Evolutionary conservation across 1,284 basidiomycete species (phyloP).

Genomic region (Coniferiporia sulphurascens): DNA sequence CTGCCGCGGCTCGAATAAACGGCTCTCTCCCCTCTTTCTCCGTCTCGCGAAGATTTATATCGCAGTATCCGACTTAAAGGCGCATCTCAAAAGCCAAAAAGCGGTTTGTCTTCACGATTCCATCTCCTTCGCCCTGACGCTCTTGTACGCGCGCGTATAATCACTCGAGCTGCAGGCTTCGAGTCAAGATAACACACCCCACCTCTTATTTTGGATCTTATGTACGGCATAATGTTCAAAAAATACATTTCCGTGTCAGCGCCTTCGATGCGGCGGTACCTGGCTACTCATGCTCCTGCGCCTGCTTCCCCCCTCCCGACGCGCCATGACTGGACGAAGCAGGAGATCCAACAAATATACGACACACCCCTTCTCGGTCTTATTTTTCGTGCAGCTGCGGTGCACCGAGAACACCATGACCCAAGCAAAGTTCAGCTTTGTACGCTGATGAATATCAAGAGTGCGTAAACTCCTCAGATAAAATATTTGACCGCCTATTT

Average conservation of each 20-base stretch:
- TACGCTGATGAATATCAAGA: conserved; percentile 99
- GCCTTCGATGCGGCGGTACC: conserved; percentile 34
- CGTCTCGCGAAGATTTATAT: not conserved
- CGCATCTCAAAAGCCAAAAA: not conserved
- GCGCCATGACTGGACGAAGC: conserved; percentile 58
- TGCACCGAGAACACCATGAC: conserved; percentile 87
- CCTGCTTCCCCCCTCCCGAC: conserved; percentile 28
- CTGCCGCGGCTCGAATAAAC: too few relatives aligned
- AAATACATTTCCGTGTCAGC: conserved; percentile 4
- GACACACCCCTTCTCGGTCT: conserved; percentile 81
- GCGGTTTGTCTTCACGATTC: not conserved
- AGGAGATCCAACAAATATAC: conserved; percentile 75
- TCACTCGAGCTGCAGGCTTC: not conserved
- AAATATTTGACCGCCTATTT: conserved; percentile 17
- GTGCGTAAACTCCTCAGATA: conserved; percentile 45
- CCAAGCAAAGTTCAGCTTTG: conserved; percentile 91
- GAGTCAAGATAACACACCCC: not conserved
- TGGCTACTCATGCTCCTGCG: conserved; percentile 56
- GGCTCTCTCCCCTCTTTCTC: not conserved
- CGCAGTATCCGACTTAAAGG: not conserved
- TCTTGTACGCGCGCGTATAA: not conserved
- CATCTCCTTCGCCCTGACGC: not conserved
- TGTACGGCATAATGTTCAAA: conserved; percentile 9
- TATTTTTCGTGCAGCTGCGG: conserved; percentile 76
- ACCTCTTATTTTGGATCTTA: not conserved